Evolutionary conservation across 2,329 filamentous ascomycete species (phyloP).

Genomic region (Hymenoscyphus occultus): DNA sequence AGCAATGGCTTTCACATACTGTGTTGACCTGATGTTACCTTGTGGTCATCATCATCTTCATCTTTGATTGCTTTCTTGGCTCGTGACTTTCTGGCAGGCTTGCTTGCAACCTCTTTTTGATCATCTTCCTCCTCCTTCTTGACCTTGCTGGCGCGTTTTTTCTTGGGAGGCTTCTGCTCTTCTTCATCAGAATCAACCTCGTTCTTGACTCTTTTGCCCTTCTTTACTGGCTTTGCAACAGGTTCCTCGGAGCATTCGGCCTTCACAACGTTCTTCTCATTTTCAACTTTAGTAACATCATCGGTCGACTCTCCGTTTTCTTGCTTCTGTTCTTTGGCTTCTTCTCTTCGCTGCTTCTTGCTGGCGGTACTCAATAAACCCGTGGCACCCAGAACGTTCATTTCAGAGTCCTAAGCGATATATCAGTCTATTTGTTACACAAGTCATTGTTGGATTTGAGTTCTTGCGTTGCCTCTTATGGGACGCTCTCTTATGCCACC

Average conservation of each 20-base stretch:
- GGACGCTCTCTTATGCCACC: no score
- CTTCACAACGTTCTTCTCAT: constrained; percentile 17
- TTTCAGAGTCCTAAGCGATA: constrained; percentile 35
- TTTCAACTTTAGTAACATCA: constrained; percentile 14
- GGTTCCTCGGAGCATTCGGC: constrained; percentile 15
- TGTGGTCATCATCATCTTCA: constrained; percentile 24
- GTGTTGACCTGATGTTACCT: not conserved
- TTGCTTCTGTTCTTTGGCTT: constrained; percentile 17
- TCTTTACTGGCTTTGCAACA: constrained; percentile 1
- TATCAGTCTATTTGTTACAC: not conserved
- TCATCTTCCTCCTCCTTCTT: constrained; percentile 28
- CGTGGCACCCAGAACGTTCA: constrained; percentile 34
- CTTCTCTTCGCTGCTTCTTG: constrained; percentile 27
- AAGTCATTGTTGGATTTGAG: not conserved
- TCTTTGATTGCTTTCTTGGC: constrained; percentile 24
- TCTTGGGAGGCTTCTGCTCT: constrained; percentile 36
- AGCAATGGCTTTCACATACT: not conserved
- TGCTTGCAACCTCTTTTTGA: constrained; percentile 19
- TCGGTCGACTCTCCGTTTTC: constrained; percentile 21
- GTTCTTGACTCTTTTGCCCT: constrained; percentile 15
- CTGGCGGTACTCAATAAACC: constrained; percentile 27
- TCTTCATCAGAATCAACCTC: constrained; percentile 14
- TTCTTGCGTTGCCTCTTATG: no score
- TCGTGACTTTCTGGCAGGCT: constrained; percentile 30
- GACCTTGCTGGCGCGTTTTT: constrained; percentile 39